A percentile compares a stretch with the other conserved stretches of the same genome.
Evolutionary conservation across 176 grass and related monocot genomes (phyloP).

Genomic region (Otatea glauca): DNA sequence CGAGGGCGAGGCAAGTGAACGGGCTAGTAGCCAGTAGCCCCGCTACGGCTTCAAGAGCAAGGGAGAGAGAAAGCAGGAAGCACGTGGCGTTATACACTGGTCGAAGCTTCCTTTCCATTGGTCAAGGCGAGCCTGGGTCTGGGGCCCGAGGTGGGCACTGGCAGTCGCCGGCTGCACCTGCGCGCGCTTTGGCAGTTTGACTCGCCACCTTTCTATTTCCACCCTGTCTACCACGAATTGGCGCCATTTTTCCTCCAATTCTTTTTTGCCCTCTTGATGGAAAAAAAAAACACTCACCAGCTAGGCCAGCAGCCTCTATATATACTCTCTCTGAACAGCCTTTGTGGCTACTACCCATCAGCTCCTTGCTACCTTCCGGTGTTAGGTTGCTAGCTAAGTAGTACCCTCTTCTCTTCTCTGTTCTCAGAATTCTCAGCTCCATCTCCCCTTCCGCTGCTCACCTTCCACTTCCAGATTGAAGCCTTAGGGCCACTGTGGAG

Average conservation of each 20-base stretch:
- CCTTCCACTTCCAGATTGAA: background rate
- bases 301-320: conserved; percentile 15
- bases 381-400: background rate
- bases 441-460: background rate
- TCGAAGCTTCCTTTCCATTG: background rate
- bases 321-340: conserved; percentile 6
- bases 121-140: background rate
- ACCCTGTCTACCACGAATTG: conserved; percentile 11
- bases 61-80: background rate
- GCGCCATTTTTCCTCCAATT: background rate
- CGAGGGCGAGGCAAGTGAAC: too few relatives aligned
- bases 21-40: background rate
- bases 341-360: conserved; percentile 12
- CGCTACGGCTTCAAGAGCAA: background rate
- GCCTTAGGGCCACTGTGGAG: background rate
- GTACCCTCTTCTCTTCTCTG: too few relatives aligned
- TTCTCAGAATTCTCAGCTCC: background rate
- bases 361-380: background rate
- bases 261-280: background rate
- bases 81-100: background rate
- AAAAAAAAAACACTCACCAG: too few relatives aligned
- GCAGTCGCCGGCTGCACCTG: too few relatives aligned
- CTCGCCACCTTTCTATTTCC: conserved; percentile 7
- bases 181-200: conserved; percentile 8
- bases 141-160: background rate